Conservation (phyloP, 371 early-diverging fungal genomes). For the Lichtheimia hyalospora region DNA sequence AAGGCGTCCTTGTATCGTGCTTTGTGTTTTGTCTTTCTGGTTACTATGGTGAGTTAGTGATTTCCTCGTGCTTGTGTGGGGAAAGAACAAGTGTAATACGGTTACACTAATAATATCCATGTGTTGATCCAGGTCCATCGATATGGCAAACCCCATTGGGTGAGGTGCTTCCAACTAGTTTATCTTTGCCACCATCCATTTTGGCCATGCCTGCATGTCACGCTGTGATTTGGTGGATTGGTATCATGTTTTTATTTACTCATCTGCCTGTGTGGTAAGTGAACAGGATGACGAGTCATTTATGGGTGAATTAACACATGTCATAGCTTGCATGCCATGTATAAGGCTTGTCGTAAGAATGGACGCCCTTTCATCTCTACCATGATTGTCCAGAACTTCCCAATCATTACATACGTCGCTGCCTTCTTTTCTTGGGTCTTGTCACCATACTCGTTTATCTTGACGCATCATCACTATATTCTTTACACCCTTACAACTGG, state of each 20-base stretch:
- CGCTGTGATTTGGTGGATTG: constrained; percentile 56
- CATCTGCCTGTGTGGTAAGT: constrained; percentile 71
- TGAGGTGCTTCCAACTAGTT: constrained; percentile 20
- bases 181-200: constrained; percentile 28
- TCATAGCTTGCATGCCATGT: constrained; percentile 55
- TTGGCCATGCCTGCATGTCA: constrained; percentile 47
- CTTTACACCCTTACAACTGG: constrained; percentile 73
- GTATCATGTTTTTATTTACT: constrained; percentile 59
- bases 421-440: constrained; percentile 70
- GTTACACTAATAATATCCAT: neutral
- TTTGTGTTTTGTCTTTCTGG: constrained; percentile 73
- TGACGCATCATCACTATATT: constrained; percentile 66
- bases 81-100: neutral
- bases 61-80: too few relatives aligned
- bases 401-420: constrained; percentile 58
- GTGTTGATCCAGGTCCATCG: constrained; percentile 20
- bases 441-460: constrained; percentile 66
- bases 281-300: neutral
- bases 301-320: neutral
- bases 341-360: constrained; percentile 68
- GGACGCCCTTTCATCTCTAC: constrained; percentile 54
- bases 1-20: constrained; percentile 84
- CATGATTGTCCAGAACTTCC: constrained; percentile 66
- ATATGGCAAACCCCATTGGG: constrained; percentile 32
- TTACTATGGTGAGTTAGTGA: constrained; percentile 43